phyloP scores from a whole-genome alignment of 2,329 filamentous ascomycete species.

The Shiraia sp. region DNA sequence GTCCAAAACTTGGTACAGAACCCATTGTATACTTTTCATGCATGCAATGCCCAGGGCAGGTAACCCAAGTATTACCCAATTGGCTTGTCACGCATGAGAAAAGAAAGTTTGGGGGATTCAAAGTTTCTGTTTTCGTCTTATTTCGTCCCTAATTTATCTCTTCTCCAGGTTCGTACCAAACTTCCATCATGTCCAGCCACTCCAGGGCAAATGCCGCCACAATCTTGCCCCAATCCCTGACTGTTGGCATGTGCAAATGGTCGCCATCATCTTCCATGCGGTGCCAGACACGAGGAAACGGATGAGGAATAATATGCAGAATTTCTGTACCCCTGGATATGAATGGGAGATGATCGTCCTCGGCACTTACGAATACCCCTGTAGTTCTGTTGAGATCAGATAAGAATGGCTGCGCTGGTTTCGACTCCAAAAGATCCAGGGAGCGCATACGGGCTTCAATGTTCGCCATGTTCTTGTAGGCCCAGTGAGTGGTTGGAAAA shows the following conservation, averaged over 20 bases:
- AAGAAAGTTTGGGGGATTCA: no score
- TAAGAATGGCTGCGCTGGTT: slow-evolving; percentile 58
- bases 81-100: no score
- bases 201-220: slow-evolving; percentile 83
- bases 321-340: slow-evolving; percentile 83
- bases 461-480: slow-evolving; percentile 75
- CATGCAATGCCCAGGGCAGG: no score
- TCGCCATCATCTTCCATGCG: slow-evolving; percentile 78
- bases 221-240: slow-evolving; percentile 86
- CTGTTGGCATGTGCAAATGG: slow-evolving; percentile 77
- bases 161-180: slow-evolving; percentile 30
- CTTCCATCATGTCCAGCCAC: slow-evolving; percentile 81
- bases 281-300: slow-evolving; percentile 89
- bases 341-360: slow-evolving; percentile 93
- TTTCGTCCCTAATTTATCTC: no score
- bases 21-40: no score
- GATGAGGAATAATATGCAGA: slow-evolving; percentile 82
- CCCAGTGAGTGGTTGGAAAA: slow-evolving; percentile 91
- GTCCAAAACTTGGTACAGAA: no score
- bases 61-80: no score
- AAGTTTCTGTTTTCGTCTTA: no score
- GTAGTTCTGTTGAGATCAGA: slow-evolving; percentile 45
- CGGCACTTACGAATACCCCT: slow-evolving; percentile 53
- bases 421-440: slow-evolving; percentile 65
- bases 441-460: slow-evolving; percentile 75